phyloP scores from a whole-genome alignment of 1,284 basidiomycete species.

The Omphalotus olearius region DNA sequence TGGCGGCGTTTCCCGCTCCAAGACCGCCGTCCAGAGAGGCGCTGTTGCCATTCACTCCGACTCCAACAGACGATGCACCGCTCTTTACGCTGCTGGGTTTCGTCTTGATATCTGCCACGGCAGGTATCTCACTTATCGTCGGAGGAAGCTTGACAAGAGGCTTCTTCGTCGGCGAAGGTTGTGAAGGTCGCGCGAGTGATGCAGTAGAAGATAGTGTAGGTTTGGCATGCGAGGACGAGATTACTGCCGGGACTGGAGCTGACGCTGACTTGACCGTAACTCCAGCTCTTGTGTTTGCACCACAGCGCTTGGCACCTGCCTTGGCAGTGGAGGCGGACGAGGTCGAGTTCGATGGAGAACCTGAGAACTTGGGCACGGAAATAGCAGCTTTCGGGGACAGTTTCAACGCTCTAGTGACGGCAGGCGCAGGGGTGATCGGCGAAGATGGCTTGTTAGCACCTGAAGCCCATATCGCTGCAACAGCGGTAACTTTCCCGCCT shows the following conservation, averaged over 20 bases:
- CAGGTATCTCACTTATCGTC: constrained; percentile 13
- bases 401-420: not conserved
- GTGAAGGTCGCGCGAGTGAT: constrained; percentile 54
- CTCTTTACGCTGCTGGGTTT: not conserved
- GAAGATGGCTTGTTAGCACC: constrained; percentile 22
- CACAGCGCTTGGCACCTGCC: constrained; percentile 5
- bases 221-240: constrained; percentile 65
- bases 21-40: not conserved
- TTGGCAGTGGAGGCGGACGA: constrained; percentile 19
- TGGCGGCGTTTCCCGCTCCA: constrained; percentile 11
- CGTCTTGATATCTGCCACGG: not conserved
- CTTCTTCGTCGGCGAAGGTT: constrained; percentile 16
- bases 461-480: constrained; percentile 69
- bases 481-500: constrained; percentile 72
- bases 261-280: constrained; percentile 39
- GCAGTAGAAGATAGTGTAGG: constrained; percentile 71
- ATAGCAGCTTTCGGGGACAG: not conserved
- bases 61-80: not conserved
- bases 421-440: not conserved
- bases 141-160: constrained; percentile 8
- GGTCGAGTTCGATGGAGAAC: constrained; percentile 7
- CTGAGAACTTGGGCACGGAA: constrained; percentile 1
- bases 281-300: constrained; percentile 23
- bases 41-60: not conserved
- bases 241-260: constrained; percentile 55